A percentile compares a stretch with the other conserved stretches of the same genome.
Evolutionary conservation across 208 protist genomes (phyloP).

Genomic region (Acanthamoeba triangularis): DNA sequence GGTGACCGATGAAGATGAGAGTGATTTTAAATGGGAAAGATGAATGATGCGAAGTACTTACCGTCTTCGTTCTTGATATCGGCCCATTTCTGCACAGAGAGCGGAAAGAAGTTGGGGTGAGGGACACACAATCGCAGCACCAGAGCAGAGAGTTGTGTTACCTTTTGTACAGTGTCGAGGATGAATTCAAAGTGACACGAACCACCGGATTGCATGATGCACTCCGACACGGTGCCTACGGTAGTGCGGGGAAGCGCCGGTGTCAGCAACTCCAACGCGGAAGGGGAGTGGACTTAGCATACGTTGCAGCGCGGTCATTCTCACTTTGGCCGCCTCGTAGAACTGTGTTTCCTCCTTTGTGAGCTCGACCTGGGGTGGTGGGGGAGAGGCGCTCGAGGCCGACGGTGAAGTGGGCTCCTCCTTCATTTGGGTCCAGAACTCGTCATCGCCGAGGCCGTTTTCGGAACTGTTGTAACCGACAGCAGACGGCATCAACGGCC

Average conservation of each 20-base stretch:
- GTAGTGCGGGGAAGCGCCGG: neutral
- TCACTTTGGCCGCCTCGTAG: conserved; percentile 27
- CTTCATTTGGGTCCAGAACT: conserved; percentile 25
- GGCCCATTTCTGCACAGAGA: neutral
- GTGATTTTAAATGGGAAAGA: neutral
- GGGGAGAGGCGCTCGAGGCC: neutral
- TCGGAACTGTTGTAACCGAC: neutral
- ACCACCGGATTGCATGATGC: conserved; percentile 50
- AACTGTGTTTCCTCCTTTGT: conserved; percentile 39
- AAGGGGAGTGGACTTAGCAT: neutral
- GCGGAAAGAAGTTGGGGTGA: neutral
- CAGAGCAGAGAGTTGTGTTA: neutral
- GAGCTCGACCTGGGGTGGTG: neutral
- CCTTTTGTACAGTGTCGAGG: conserved; percentile 62
- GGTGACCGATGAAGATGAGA: neutral
- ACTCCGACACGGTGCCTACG: conserved; percentile 37
- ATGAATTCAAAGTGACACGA: conserved; percentile 72
- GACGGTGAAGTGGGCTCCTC: neutral
- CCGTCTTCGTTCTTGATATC: conserved; percentile 66
- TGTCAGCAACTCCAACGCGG: neutral
- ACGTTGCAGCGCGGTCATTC: conserved; percentile 57
- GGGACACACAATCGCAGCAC: neutral
- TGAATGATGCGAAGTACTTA: neutral
- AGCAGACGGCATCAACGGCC: too few relatives aligned
- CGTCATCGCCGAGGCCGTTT: neutral